Conservation (phyloP, 2,329 filamentous ascomycete species). For the Ophiocordyceps australis region DNA sequence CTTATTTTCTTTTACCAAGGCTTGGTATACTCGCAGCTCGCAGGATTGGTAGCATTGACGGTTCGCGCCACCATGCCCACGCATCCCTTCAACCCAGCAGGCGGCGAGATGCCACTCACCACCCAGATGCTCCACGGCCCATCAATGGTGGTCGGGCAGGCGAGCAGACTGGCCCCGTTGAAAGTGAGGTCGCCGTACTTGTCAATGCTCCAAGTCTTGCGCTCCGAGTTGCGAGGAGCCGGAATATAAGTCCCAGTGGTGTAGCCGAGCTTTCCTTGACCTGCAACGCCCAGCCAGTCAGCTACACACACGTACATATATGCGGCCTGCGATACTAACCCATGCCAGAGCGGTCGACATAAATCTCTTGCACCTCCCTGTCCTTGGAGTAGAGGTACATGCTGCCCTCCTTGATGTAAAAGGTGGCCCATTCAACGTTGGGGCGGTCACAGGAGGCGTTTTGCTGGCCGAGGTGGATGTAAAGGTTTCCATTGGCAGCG, state of each 20-base stretch:
- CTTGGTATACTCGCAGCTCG: conserved; percentile 16
- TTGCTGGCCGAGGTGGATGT: conserved; percentile 22
- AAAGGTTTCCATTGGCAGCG: conserved; percentile 24
- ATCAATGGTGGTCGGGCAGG: conserved; percentile 29
- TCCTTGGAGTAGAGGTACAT: conserved; percentile 26
- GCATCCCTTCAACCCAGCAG: conserved; percentile 18
- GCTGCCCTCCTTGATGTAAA: conserved; percentile 25
- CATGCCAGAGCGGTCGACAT: conserved; percentile 38
- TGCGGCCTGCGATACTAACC: too few species aligned
- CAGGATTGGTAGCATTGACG: conserved; percentile 10
- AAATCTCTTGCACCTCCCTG: conserved; percentile 27
- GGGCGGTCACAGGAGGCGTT: conserved; percentile 27
- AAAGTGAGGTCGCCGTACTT: conserved; percentile 24
- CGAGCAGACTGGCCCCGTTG: conserved; percentile 23
- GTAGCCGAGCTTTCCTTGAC: conserved; percentile 34
- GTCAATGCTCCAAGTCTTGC: conserved; percentile 26
- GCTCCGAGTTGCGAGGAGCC: conserved; percentile 22
- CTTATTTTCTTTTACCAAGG: too few species aligned
- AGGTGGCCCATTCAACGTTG: conserved; percentile 24
- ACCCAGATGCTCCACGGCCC: conserved; percentile 23
- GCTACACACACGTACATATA: too few species aligned
- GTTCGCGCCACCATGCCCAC: conserved; percentile 14
- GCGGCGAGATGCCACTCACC: conserved; percentile 10
- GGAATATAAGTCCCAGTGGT: conserved; percentile 23
- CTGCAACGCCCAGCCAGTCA: too few species aligned